A percentile compares a stretch with the other conserved stretches of the same genome.
Conservation (phyloP, 768 basidiomycete species). For the Tephrocybe sp. region DNA sequence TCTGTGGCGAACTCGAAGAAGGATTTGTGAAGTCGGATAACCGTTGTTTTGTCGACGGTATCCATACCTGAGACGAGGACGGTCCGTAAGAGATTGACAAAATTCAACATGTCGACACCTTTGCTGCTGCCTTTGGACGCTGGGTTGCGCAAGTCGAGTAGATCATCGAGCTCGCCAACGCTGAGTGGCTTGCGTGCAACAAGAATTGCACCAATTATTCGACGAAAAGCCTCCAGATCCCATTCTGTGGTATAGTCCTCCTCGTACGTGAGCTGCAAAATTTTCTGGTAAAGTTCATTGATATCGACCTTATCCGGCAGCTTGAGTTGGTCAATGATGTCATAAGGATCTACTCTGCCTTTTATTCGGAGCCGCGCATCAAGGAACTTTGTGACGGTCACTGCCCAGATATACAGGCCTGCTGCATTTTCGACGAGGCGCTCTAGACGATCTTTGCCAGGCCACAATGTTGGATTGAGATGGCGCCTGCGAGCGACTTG, state of each 20-base stretch:
- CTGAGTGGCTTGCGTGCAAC: background rate
- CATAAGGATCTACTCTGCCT: constrained; percentile 8
- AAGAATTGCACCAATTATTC: background rate
- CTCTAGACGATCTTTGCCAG: constrained; percentile 6
- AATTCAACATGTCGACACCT: background rate
- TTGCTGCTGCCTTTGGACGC: background rate
- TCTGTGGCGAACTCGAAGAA: background rate
- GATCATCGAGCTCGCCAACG: background rate
- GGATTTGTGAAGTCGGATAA: background rate
- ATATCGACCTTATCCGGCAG: constrained; percentile 7
- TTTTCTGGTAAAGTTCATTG: constrained; percentile 10
- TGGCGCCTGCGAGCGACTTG: constrained; percentile 5
- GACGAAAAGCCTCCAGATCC: background rate
- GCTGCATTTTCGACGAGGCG: constrained; percentile 2
- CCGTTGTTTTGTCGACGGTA: background rate
- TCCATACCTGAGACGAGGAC: background rate
- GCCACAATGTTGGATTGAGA: constrained; percentile 6
- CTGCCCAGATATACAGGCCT: constrained; percentile 12
- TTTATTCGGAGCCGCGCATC: constrained; percentile 1
- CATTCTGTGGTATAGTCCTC: background rate
- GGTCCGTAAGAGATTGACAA: background rate
- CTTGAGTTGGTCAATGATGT: constrained; percentile 10
- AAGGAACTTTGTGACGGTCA: constrained; percentile 6
- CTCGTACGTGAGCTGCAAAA: background rate
- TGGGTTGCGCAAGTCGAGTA: background rate